A percentile compares a stretch with the other conserved stretches of the same genome.
These are phyloP conservation scores for Centaurea solstitialis DNA, from an alignment of 129 eudicot genomes.

Conservation along the genomic window DNA sequence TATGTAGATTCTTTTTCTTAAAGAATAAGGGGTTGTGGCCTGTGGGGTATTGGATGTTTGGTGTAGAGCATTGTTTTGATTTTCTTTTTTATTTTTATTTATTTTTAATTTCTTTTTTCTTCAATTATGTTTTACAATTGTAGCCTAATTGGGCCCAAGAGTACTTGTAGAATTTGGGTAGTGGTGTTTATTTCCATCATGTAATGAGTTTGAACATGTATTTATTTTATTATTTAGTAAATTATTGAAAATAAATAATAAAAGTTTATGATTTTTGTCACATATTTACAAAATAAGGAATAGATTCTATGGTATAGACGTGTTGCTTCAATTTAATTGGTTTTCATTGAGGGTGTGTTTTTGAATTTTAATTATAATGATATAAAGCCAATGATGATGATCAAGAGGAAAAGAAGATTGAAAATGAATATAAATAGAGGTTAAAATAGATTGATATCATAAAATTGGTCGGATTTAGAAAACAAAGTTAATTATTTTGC, in stretches of 20 bases:
- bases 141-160: conserved; percentile 3
- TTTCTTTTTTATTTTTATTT: neutral
- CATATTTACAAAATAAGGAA: too few species aligned
- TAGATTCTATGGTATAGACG: too few species aligned
- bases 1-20: conserved; percentile 30
- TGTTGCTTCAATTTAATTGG: too few species aligned
- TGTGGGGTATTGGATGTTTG: conserved; percentile 25
- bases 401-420: too few species aligned
- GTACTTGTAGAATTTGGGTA: neutral
- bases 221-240: too few species aligned
- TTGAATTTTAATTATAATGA: too few species aligned
- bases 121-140: neutral
- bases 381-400: too few species aligned
- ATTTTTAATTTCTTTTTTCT: neutral
- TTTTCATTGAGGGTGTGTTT: too few species aligned
- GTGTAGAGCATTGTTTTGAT: conserved; percentile 2
- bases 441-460: neutral
- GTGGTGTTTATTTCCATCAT: neutral
- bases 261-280: too few species aligned
- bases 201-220: neutral
- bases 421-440: too few species aligned
- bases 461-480: neutral
- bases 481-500: neutral
- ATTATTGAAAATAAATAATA: neutral
- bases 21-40: conserved; percentile 14